Conservation (phyloP, 371 early-diverging fungal species). For the Rhizopus microsporus region DNA sequence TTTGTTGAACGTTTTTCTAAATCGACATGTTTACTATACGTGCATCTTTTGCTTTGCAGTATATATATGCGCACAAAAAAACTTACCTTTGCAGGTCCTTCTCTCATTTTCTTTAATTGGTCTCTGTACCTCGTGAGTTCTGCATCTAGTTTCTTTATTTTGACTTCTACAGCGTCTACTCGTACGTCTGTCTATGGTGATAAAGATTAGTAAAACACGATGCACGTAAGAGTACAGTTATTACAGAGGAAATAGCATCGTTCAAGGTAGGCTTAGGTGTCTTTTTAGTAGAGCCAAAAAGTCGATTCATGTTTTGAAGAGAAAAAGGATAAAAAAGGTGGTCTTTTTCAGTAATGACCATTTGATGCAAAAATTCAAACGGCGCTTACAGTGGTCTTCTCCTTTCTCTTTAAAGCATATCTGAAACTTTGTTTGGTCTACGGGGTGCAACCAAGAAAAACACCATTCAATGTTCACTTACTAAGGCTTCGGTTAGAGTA, state of each 20-base stretch:
- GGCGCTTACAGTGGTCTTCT: no score
- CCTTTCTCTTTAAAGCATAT: no score
- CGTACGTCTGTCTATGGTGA: slow-evolving; percentile 75
- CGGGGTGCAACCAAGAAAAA: no score
- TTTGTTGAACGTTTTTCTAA: slow-evolving; percentile 87
- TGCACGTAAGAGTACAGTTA: background rate
- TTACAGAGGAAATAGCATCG: slow-evolving; percentile 33
- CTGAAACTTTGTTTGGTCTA: no score
- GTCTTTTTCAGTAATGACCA: no score
- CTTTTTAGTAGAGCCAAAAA: slow-evolving; percentile 41
- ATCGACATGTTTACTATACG: background rate
- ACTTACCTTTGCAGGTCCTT: slow-evolving; percentile 87
- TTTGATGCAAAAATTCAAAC: no score
- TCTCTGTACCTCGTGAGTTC: slow-evolving; percentile 89
- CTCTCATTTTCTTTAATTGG: slow-evolving; percentile 91
- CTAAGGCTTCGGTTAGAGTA: no score
- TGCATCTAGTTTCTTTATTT: slow-evolving; percentile 90
- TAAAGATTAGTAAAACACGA: background rate
- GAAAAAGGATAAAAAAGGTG: background rate
- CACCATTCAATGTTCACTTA: no score
- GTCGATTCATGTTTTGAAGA: slow-evolving; percentile 32
- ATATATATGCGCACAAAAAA: no score
- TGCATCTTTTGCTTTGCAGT: background rate
- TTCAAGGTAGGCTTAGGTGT: slow-evolving; percentile 32
- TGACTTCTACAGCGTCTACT: slow-evolving; percentile 86